Conservation (phyloP, 2,329 filamentous ascomycete genomes). For the Nemania serpens region DNA sequence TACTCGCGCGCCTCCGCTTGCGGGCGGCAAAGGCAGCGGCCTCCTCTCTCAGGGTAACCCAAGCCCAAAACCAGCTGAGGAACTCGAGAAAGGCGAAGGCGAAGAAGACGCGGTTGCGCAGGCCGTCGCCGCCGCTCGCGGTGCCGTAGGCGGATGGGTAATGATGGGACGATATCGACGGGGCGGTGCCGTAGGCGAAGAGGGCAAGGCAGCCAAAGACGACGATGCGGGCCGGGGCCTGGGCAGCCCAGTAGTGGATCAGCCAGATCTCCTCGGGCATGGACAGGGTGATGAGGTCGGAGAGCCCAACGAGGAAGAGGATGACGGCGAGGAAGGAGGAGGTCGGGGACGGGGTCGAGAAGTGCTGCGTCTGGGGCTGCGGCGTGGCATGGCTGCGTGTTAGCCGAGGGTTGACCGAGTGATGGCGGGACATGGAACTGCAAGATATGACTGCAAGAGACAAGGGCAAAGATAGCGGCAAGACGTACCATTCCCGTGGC, state of each 20-base stretch:
- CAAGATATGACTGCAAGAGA: not conserved
- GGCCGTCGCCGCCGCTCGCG: constrained; percentile 60
- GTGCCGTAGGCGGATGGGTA: constrained; percentile 40
- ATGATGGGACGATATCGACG: constrained; percentile 7
- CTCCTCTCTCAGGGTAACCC: constrained; percentile 72
- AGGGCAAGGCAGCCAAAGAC: constrained; percentile 59
- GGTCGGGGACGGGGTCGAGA: constrained; percentile 71
- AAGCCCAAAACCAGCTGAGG: constrained; percentile 86
- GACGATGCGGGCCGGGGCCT: constrained; percentile 61
- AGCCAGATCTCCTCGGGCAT: constrained; percentile 69
- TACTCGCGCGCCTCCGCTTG: constrained; percentile 37
- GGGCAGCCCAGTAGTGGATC: constrained; percentile 68
- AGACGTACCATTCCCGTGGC: constrained; percentile 75
- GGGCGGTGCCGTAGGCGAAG: constrained; percentile 55
- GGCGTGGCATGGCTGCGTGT: not conserved
- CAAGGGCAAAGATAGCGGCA: not conserved
- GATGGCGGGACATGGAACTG: not conserved
- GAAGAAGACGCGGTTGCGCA: constrained; percentile 87
- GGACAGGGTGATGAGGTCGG: constrained; percentile 68
- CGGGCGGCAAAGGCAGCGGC: constrained; percentile 47
- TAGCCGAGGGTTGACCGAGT: not conserved
- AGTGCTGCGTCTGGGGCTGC: constrained; percentile 68
- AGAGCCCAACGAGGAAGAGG: constrained; percentile 63
- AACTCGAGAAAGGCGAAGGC: constrained; percentile 84
- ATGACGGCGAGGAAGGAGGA: constrained; percentile 75